Conservation (phyloP, 108 stramenopile species). For the Skeletonema costatum region DNA sequence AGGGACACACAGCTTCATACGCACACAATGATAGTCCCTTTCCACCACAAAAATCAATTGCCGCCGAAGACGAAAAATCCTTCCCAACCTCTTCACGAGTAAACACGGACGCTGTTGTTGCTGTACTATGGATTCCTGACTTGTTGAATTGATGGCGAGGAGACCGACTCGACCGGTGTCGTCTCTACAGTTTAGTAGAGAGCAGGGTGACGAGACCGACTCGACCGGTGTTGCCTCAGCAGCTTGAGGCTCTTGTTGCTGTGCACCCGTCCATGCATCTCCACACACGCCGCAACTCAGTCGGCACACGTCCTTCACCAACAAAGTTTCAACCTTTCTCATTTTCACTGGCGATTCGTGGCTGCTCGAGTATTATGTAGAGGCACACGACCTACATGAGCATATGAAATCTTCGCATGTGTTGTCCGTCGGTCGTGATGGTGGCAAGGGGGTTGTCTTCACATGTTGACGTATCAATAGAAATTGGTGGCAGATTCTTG, state of each 20-base stretch:
- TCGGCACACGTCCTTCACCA: not conserved
- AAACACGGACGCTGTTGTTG: not conserved
- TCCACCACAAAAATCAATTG: not conserved
- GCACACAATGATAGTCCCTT: not conserved
- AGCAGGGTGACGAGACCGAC: not conserved
- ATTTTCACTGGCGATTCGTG: not conserved
- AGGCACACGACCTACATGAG: not conserved
- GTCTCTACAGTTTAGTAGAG: not conserved
- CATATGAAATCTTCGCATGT: not conserved
- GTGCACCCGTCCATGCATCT: not conserved
- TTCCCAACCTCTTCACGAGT: not conserved
- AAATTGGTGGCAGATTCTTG: not conserved
- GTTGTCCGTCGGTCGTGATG: too few relatives aligned
- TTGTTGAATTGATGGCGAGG: not conserved
- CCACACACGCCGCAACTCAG: not conserved
- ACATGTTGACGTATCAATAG: not conserved
- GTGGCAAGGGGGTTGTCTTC: not conserved
- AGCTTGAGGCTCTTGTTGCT: not conserved
- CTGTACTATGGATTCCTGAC: not conserved
- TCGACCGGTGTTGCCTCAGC: not conserved
- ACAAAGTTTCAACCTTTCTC: not conserved
- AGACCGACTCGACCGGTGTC: not conserved
- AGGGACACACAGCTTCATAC: not conserved
- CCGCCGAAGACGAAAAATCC: not conserved
- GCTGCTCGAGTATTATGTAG: not conserved